Conservation (phyloP, 1,139 yeast species). For the Wickerhamomyces sp. region DNA sequence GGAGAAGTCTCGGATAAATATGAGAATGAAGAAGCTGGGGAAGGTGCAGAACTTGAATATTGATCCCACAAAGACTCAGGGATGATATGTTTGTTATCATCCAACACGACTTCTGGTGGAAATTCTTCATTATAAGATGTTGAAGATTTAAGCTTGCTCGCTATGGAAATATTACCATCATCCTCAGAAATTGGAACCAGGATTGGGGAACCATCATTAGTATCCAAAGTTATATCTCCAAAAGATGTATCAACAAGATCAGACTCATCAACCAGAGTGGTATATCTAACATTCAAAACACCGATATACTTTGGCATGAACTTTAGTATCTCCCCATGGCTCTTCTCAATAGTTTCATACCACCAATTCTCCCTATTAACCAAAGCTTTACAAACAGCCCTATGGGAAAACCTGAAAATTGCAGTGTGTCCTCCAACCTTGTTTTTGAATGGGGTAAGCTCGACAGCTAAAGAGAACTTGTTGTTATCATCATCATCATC, state of each 20-base stretch:
- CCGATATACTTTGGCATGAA: conserved; percentile 96
- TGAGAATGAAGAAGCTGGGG: conserved; percentile 33
- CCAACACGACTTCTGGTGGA: conserved; percentile 77
- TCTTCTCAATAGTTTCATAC: conserved; percentile 81
- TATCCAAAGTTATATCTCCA: conserved; percentile 14
- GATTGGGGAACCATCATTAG: conserved; percentile 12
- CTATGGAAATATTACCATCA: conserved; percentile 4
- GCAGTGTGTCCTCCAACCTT: conserved; percentile 99
- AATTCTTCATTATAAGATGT: conserved; percentile 28
- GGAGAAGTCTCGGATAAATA: conserved; percentile 15
- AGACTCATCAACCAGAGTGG: conserved; percentile 19
- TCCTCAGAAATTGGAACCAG: conserved; percentile 15
- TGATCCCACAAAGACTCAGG: conserved; percentile 72
- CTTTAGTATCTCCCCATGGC: conserved; percentile 68
- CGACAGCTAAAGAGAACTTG: conserved; percentile 69
- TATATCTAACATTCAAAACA: conserved; percentile 81
- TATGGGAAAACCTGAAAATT: conserved; percentile 80
- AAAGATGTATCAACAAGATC: conserved; percentile 8
- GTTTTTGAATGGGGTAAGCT: conserved; percentile 80
- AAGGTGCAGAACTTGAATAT: conserved; percentile 53
- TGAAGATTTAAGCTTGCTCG: conserved; percentile 12
- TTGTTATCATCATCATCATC: conserved; percentile 22
- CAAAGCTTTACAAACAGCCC: conserved; percentile 94
- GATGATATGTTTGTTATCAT: conserved; percentile 84
- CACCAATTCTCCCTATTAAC: conserved; percentile 85